phyloP scores from a whole-genome alignment of 805 yeast genomes.

The Yueomyces sinensis region DNA sequence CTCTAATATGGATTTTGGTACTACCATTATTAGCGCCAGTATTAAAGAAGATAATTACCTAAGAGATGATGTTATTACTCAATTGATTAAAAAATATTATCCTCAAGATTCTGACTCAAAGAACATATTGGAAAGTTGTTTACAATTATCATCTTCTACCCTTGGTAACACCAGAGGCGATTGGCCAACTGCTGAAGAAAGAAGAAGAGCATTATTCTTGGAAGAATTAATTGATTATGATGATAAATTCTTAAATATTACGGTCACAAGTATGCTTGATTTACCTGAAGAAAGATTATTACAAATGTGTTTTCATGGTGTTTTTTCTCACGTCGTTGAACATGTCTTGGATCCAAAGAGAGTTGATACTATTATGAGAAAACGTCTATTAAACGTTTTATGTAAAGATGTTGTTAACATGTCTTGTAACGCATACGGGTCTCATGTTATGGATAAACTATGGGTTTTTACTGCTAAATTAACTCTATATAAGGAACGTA shows the following conservation, averaged over 20 bases:
- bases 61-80: conserved; percentile 43
- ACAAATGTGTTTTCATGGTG: conserved; percentile 79
- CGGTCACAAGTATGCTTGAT: conserved; percentile 46
- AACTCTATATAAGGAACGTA: conserved; percentile 74
- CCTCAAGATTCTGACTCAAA: conserved; percentile 25
- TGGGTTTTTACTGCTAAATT: conserved; percentile 70
- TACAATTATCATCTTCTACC: conserved; percentile 55
- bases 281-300: conserved; percentile 47
- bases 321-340: conserved; percentile 82
- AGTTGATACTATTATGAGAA: conserved; percentile 41
- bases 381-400: conserved; percentile 55
- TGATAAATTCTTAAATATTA: conserved; percentile 39
- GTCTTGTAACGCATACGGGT: conserved; percentile 79
- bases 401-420: conserved; percentile 43
- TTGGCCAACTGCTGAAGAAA: conserved; percentile 87
- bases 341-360: conserved; percentile 39
- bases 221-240: conserved; percentile 66
- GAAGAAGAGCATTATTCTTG: conserved; percentile 63
- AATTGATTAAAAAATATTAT: conserved; percentile 32
- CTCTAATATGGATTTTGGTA: conserved; percentile 59
- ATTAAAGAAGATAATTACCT: conserved; percentile 41
- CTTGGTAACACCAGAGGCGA: conserved; percentile 73
- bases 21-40: conserved; percentile 54
- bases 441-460: conserved; percentile 75
- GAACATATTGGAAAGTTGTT: conserved; percentile 53